Evolutionary conservation across 2,329 filamentous ascomycete species (phyloP).

Genomic region (Botrytis hyacinthi): DNA sequence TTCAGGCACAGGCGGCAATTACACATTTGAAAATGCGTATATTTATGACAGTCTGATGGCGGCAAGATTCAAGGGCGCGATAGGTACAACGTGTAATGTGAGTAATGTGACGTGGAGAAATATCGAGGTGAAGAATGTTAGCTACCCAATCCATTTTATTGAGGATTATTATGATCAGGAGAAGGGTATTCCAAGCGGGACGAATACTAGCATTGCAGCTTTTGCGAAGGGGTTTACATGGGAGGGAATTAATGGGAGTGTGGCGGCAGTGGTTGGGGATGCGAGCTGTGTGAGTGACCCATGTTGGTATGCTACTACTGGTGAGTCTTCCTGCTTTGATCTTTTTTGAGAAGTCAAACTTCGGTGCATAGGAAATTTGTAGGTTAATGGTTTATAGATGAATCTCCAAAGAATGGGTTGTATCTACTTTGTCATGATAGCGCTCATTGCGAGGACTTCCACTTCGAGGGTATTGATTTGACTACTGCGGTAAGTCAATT

Average conservation of each 20-base stretch:
- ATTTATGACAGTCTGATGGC: constrained; percentile 17
- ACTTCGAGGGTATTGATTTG: constrained; percentile 1
- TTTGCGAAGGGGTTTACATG: constrained; percentile 3
- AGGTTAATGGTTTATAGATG: background rate
- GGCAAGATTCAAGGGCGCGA: background rate
- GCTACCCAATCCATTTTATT: constrained; percentile 17
- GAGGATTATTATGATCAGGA: constrained; percentile 16
- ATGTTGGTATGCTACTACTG: constrained; percentile 14
- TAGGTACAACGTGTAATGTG: constrained; percentile 4
- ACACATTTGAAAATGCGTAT: constrained; percentile 11
- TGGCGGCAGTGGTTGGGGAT: constrained; percentile 1
- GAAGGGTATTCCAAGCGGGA: background rate
- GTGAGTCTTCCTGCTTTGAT: background rate
- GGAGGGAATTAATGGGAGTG: background rate
- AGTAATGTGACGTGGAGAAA: constrained; percentile 12
- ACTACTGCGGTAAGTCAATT: constrained; percentile 3
- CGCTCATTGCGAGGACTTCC: constrained; percentile 16
- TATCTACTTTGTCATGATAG: constrained; percentile 12
- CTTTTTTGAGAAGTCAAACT: background rate
- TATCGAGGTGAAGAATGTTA: constrained; percentile 13
- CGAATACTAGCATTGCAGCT: background rate
- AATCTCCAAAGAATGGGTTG: constrained; percentile 11
- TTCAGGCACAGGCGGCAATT: background rate
- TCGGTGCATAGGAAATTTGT: background rate
- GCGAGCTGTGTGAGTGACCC: constrained; percentile 5